Base-by-base conservation (phyloP, 257 asterid species). In the Lycium barbarum region DNA sequence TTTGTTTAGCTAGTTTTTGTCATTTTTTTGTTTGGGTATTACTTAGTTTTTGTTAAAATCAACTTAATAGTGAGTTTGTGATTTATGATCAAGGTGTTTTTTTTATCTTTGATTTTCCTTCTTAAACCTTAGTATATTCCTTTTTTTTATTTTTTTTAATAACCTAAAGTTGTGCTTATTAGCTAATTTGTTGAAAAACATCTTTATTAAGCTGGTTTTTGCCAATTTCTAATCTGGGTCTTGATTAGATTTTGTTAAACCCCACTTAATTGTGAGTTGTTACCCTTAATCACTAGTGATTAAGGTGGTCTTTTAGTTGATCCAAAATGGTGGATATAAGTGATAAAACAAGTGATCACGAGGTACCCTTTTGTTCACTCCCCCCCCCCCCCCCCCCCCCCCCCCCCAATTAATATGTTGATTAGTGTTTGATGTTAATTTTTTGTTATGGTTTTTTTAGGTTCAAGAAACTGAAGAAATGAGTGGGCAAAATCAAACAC, bases 271-370 rank as follows among this genome's bases (percentile, higher is more conserved):
- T 67, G 22, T 67, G 1, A 67, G 49, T 6, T 6, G 49, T 14
- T 49, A 67, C 14, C 22, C 20, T n/a, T 14, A 57, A 62, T 54
- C 62, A 38, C n/a, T 6, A 58, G 14, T 17, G 26, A 76, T 74
- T 22, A 36, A 66, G 2, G 11, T 65, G 15, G 62, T 57, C 4
- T 59, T 17, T 18, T 15, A 3, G 26, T 9, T 49, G 15, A 51
- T 7, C 3, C 3, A 9, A 20, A 84, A 90, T 88, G 96, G 92
- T 88, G 93, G 97, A 93, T 94, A 93, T 89, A 90, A 90, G 95
- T 74, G 96, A 94, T 88, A 96, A 93, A 85, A 97, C 93, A 83
- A 92, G 97, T 82, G 93, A 91, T 94, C 92, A 79, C 20, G 1
- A 38, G 83, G 68, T 26, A 63, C 35, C 12, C 14, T 53, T 26